These are phyloP conservation scores for Gnaphalium uliginosum DNA, from an alignment of 129 eudicot genomes.

Conservation along the genomic window DNA sequence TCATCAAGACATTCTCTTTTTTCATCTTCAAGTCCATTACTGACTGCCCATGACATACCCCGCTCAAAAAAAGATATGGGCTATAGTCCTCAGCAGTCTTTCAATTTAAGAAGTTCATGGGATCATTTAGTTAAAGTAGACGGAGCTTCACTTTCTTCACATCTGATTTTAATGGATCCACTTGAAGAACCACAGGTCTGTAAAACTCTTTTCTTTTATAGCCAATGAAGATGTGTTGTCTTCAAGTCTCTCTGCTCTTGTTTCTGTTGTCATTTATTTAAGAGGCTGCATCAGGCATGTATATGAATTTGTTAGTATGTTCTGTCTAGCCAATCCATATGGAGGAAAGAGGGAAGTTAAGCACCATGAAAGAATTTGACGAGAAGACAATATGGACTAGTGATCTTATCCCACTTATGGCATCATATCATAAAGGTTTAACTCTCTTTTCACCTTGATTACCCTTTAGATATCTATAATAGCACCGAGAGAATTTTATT, in stretches of 20 bases:
- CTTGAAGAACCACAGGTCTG: conserved; percentile 88
- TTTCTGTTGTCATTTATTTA: conserved; percentile 2
- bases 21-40: conserved; percentile 58
- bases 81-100: conserved; percentile 60
- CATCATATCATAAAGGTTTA: conserved; percentile 85
- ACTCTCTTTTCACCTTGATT: conserved; percentile 4
- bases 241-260: conserved; percentile 1
- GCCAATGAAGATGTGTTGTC: neutral
- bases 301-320: conserved; percentile 15
- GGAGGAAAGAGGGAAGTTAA: conserved; percentile 86
- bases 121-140: conserved; percentile 49
- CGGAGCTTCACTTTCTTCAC: conserved; percentile 26
- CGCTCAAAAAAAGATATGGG: conserved; percentile 69
- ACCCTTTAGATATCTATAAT: neutral
- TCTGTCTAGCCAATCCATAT: conserved; percentile 62
- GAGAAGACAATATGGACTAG: conserved; percentile 96
- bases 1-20: conserved; percentile 41
- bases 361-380: conserved; percentile 78
- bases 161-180: conserved; percentile 66
- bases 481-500: conserved; percentile 11
- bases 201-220: conserved; percentile 11
- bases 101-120: conserved; percentile 33
- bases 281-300: conserved; percentile 10
- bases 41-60: conserved; percentile 53
- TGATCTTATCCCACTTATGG: conserved; percentile 77